Percentiles rank a stretch among this genome's conserved stretches.
These are phyloP conservation scores for Pezicula neosporulosa DNA, from an alignment of 2,329 filamentous ascomycete genomes.

Conservation along the genomic window DNA sequence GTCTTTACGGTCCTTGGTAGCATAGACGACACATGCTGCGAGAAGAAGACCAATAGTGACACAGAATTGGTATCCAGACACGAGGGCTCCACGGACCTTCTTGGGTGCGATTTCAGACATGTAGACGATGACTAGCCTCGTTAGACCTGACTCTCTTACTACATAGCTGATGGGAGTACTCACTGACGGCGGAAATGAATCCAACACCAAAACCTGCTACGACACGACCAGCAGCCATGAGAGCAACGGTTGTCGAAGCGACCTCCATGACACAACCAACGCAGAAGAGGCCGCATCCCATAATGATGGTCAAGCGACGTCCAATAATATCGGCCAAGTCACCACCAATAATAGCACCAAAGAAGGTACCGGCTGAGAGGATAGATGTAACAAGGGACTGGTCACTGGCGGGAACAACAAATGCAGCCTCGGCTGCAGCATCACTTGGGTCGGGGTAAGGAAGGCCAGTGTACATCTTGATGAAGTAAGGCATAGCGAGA, in stretches of 20 bases:
- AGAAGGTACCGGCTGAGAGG: constrained; percentile 76
- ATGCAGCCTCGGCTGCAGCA: not conserved
- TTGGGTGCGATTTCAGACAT: constrained; percentile 54
- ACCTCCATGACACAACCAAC: constrained; percentile 60
- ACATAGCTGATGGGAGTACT: not conserved
- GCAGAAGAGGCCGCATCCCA: constrained; percentile 64
- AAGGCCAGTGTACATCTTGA: constrained; percentile 4
- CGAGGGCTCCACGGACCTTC: constrained; percentile 59
- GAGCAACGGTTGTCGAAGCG: constrained; percentile 30
- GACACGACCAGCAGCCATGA: constrained; percentile 58
- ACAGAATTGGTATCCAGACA: constrained; percentile 62
- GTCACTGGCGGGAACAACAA: constrained; percentile 35
- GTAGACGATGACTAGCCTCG: constrained; percentile 61
- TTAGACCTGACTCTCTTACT: not conserved
- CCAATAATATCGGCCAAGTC: constrained; percentile 74
- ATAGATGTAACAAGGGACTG: constrained; percentile 37
- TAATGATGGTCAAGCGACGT: constrained; percentile 67
- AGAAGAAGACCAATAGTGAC: constrained; percentile 68
- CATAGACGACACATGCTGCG: constrained; percentile 50
- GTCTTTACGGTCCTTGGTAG: constrained; percentile 30
- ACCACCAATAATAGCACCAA: constrained; percentile 74
- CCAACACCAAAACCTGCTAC: constrained; percentile 65
- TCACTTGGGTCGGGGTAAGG: constrained; percentile 3
- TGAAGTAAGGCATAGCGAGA: constrained; percentile 32
- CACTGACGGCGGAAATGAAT: constrained; percentile 57